Conservation (phyloP, 257 asterid genomes). For the Fraxinus americana region DNA sequence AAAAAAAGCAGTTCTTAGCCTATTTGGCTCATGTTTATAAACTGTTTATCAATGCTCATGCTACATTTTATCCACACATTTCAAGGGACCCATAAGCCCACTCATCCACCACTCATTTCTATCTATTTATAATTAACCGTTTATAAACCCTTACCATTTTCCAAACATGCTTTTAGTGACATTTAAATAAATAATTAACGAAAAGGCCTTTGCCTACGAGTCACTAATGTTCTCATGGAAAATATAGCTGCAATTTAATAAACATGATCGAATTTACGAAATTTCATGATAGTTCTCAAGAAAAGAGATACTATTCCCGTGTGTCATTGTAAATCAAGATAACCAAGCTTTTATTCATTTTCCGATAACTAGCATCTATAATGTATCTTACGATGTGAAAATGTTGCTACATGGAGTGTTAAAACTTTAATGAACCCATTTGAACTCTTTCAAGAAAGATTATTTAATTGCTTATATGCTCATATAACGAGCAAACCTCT, state of each 20-base stretch:
- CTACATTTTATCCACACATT: too few relatives aligned
- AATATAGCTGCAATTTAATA: background rate
- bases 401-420: background rate
- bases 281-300: background rate
- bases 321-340: background rate
- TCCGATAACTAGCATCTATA: background rate
- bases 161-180: background rate
- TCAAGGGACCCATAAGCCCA: too few relatives aligned
- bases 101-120: too few relatives aligned
- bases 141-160: too few relatives aligned
- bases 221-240: background rate
- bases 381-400: background rate
- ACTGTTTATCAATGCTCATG: too few relatives aligned
- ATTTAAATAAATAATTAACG: background rate
- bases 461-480: background rate
- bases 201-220: background rate
- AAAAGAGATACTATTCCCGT: constrained; percentile 2
- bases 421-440: background rate
- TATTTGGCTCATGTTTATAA: background rate
- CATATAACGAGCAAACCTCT: constrained; percentile 52
- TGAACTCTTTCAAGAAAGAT: background rate
- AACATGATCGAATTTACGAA: background rate
- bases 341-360: background rate
- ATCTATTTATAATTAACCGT: too few relatives aligned
- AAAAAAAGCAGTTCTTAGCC: background rate